Evolutionary conservation across 768 basidiomycete genomes (phyloP).

Genomic region (Cystobasidium ongulense): DNA sequence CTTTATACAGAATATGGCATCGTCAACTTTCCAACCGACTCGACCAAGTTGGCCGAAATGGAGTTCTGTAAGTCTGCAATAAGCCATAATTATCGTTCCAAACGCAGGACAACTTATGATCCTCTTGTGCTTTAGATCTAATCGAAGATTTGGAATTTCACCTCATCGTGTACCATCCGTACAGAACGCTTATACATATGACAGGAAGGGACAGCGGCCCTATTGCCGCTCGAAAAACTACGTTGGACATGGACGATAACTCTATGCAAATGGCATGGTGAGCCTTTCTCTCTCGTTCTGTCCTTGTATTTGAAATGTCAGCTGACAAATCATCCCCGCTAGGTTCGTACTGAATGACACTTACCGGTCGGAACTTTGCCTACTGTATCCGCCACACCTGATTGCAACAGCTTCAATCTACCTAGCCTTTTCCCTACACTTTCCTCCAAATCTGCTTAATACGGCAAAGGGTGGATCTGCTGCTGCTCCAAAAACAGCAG

Average conservation of each 20-base stretch:
- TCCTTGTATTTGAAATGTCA: neutral
- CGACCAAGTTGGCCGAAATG: constrained; percentile 92
- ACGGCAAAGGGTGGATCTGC: constrained; percentile 1
- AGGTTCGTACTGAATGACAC: constrained; percentile 98
- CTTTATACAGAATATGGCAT: constrained; percentile 55
- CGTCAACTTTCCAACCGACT: constrained; percentile 75
- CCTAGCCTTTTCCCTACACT: constrained; percentile 69
- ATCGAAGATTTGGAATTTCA: constrained; percentile 95
- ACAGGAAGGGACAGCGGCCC: constrained; percentile 42
- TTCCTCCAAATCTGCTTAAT: constrained; percentile 41
- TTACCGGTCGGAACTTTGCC: constrained; percentile 81
- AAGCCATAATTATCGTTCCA: no score
- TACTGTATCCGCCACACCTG: constrained; percentile 90
- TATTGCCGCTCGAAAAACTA: constrained; percentile 39
- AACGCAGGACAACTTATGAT: no score
- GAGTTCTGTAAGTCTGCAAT: constrained; percentile 63
- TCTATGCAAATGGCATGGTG: constrained; percentile 85
- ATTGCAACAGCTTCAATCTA: constrained; percentile 88
- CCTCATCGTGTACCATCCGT: constrained; percentile 86
- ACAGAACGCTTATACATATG: constrained; percentile 66
- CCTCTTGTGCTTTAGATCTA: no score
- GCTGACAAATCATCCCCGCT: constrained; percentile 7
- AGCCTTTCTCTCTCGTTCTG: constrained; percentile 38
- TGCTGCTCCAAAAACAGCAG: neutral
- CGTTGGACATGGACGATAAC: constrained; percentile 59